Base-by-base conservation (phyloP, 2,329 filamentous ascomycete genomes). In the Phoma sp. region DNA sequence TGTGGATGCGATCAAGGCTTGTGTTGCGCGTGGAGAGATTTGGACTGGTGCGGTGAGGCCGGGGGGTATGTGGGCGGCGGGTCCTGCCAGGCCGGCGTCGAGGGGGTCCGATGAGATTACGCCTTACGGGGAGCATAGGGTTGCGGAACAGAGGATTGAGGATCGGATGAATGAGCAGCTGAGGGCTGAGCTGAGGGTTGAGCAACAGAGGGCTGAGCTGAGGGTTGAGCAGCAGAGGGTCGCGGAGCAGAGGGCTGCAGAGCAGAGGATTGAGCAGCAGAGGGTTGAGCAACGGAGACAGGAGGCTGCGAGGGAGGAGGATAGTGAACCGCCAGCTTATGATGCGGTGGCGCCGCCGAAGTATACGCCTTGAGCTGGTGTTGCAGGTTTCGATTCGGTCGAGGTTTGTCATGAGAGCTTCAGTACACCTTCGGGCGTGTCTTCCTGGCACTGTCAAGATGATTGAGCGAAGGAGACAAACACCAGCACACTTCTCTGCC, bases 331-430 rank as follows among this genome's bases (percentile, higher is more conserved):
- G 12, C 49, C 43, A 17, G 32, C 34, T 18, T 40, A 47, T 25
- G 49, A 45, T n/a, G n/a, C n/a, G 14, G 46, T 17, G 10, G 38
- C 53, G 14, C 54, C 60, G 42, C 60, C 60, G 12, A 53, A 25
- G 50, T 61, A 63, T 34, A 57, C 45, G 12, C 56, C 57, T 15
- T 62, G 21, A 33, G 23, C 7, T 26, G 20, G 5, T 20, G n/a
- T 7, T n/a, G 9, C 12, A 10, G 11, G 2, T 1, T 39, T 18
- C 6, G 21, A 11, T 15, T 6, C 14, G 38, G 26, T 7, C 14
- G 15, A 17, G 23, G 25, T 12, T n/a, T 2, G 30, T 12, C 4
- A 12, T 10, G 6, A n/a, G 12, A 5, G 15, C 30, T 33, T 18
- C 30, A n/a, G n/a, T n/a, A n/a, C n/a, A 33, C 30, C 30, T 33